phyloP scores from a whole-genome alignment of 208 protist species.

The Blechomonas ayalai region DNA sequence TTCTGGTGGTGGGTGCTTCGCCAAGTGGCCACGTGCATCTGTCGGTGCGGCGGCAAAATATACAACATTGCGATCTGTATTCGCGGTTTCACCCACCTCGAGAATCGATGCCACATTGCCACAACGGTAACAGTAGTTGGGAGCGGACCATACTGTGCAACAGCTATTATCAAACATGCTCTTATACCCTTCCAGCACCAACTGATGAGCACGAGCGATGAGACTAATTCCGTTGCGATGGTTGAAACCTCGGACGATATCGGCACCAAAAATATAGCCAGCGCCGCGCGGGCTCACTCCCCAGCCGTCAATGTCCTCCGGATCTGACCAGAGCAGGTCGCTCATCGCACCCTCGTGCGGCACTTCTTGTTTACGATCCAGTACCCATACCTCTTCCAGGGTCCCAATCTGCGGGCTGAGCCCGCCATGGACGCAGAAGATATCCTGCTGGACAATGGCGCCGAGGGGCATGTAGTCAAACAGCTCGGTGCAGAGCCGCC shows the following conservation, averaged over 20 bases:
- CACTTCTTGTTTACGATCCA: conserved; percentile 88
- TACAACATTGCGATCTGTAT: conserved; percentile 58
- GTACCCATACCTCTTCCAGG: conserved; percentile 78
- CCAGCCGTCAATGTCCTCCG: conserved; percentile 88
- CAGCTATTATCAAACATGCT: conserved; percentile 90
- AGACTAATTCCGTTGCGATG: conserved; percentile 80
- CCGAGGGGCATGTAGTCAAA: conserved; percentile 94
- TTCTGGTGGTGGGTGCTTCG: conserved; percentile 83
- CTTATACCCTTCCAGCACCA: conserved; percentile 93
- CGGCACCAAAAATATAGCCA: conserved; percentile 82
- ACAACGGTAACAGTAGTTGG: conserved; percentile 95
- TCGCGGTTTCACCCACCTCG: conserved; percentile 80
- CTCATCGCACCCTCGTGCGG: conserved; percentile 89
- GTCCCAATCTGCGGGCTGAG: conserved; percentile 80
- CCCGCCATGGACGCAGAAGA: conserved; percentile 94
- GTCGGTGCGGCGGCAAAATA: conserved; percentile 72
- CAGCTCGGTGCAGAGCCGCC: conserved; percentile 80
- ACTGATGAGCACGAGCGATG: conserved; percentile 88
- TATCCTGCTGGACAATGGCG: conserved; percentile 80
- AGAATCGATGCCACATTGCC: conserved; percentile 94
- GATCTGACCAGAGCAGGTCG: conserved; percentile 88
- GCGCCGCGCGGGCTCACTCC: conserved; percentile 80
- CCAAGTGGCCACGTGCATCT: conserved; percentile 70
- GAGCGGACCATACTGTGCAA: conserved; percentile 94
- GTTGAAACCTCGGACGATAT: conserved; percentile 75